Base-by-base conservation (phyloP, 1,284 basidiomycete genomes). In the Flammula alnicola region DNA sequence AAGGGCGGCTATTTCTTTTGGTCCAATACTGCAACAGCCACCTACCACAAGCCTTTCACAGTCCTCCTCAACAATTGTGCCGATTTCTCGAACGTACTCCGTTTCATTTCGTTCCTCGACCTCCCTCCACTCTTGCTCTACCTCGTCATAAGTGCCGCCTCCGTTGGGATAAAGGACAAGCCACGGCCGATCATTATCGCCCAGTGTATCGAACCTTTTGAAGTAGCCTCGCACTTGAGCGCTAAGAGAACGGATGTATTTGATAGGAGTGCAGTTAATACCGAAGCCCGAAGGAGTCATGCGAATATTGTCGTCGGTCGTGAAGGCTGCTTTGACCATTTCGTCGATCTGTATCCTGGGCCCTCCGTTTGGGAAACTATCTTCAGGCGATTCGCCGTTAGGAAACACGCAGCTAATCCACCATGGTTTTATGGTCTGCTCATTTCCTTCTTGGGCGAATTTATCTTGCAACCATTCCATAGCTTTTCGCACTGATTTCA, bases 321-420 rank as follows among this genome's bases (percentile, higher is more conserved):
- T 27, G 33, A 65, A 46, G 12, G 59, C 59, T 55, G 60, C 61
- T 22, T 37, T 25, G 16, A 67, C 57, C 20, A 69, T 41, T 19
- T 65, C 63, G 16, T 55, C 46, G 25, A 60, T 51, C 10, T 48
- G 54, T 30, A 62, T 39, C 32, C 51, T 55, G 2, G 36, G 42
- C 12, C 59, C 60, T 22, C 60, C 49, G 4, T 27, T 19, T 41
- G 63, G 8, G 63, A 68, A 20, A 27, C 46, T 47, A 16, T 68
- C 67, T 55, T 84, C 78, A 5, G 80, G 79, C 53, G 69, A 81
- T 27, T 57, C 56, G 4, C 79, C 87, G 12, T 72, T 64, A 0
- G 86, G 84, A 61, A 83, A 88, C 2, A 90, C 82, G n/a, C 78
- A 82, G 41, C 78, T 81, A 47, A 92, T 81, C 88, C 89, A 93